phyloP scores from a whole-genome alignment of 2,329 filamentous ascomycete species.

The Nigrospora oryzae region DNA sequence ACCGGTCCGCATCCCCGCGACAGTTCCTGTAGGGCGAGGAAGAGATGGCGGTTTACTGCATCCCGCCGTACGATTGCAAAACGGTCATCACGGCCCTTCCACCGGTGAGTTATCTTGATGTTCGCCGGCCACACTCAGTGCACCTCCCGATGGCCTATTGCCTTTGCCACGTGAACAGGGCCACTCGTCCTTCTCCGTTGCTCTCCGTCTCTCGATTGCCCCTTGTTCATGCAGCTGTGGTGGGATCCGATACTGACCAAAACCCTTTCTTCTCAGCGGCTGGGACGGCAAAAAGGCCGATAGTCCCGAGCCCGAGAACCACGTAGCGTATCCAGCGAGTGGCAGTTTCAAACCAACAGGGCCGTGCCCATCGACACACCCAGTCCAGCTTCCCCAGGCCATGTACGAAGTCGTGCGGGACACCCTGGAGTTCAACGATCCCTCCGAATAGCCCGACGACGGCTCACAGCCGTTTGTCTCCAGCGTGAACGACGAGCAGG shows the following conservation, averaged over 20 bases:
- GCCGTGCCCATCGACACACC: slow-evolving; percentile 37
- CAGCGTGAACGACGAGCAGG: slow-evolving; percentile 25
- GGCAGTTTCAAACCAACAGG: slow-evolving; percentile 27
- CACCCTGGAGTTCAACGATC: slow-evolving; percentile 21
- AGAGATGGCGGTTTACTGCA: slow-evolving; percentile 22
- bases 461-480: slow-evolving; percentile 21
- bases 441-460: slow-evolving; percentile 23
- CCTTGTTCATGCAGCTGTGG: not conserved
- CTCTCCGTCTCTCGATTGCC: not conserved
- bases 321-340: slow-evolving; percentile 32
- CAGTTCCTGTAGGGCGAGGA: slow-evolving; percentile 15
- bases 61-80: slow-evolving; percentile 16
- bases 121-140: no score
- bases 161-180: not conserved
- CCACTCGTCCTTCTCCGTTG: not conserved
- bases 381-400: slow-evolving; percentile 25
- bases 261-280: slow-evolving; percentile 9
- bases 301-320: slow-evolving; percentile 9
- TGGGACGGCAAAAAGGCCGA: slow-evolving; percentile 11
- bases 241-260: not conserved
- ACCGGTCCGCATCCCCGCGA: no score
- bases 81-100: slow-evolving; percentile 19
- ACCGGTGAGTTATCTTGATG: slow-evolving; percentile 10
- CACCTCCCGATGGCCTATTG: not conserved
- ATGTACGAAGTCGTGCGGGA: slow-evolving; percentile 34